Evolutionary conservation across 2,329 filamentous ascomycete species (phyloP), one percentile per base, ranked within the genome.

Genomic region (Pestalotiopsis sp.): DNA sequence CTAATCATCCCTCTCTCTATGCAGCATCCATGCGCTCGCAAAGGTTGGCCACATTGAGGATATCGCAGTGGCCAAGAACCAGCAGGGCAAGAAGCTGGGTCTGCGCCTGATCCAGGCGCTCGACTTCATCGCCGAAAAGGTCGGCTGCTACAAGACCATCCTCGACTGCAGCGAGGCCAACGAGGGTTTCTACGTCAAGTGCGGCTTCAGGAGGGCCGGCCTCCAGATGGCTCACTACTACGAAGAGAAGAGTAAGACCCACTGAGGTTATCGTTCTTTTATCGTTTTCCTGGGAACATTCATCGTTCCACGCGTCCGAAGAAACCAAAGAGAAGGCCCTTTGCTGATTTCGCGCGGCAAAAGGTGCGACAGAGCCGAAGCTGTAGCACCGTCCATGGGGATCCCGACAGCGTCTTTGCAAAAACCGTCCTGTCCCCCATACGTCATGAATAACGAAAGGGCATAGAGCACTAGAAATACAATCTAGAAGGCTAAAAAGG

Each of bases 191-290:
- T 99, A 99, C 81, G 87, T 97, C 81, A 98, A 98, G 87, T 98
- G 96, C 82, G 95, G 95, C 69, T 98, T 97, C 82, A 92, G 94
- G 82, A 87, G 94, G 71, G 95, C 94, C 36, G 96, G 96, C 17
- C 83, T 98, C 68, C 93, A 99, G 83, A 98, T 99, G 96, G 94
- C 95, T 58, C 94, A 97, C 84, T 97, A 97, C 82, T 96, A 97
- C 79, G 94, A 91, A 69, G 78, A 80, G 74, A 87, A 87, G 78
- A 83, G 80, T 79, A 86, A 86, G 76, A 72, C 76, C 68, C 74
- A 77, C 73, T 71, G 66, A 67, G 27, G 66, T 58, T 17, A 36
- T 58, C 52, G 25, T 23, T 20, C 31, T 38, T 38, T 39, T 7
- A 12, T 27, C 56, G 25, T 4, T 60, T 12, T 20, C 14, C 59